phyloP scores from a whole-genome alignment of 2,329 filamentous ascomycete species.

The Keithomyces neogunnii region DNA sequence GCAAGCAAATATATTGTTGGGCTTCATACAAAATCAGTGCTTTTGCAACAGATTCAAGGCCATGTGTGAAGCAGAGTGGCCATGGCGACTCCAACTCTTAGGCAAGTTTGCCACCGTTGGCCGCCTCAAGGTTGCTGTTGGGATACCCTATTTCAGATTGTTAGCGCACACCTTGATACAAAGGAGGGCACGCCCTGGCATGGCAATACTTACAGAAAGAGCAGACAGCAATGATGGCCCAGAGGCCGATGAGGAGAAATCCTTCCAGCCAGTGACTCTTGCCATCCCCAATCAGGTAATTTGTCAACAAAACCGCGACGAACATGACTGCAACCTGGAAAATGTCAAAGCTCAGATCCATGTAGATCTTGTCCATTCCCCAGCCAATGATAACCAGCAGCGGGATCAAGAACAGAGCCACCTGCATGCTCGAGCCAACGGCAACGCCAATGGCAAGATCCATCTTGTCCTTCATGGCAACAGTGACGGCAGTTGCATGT shows the following conservation, averaged over 20 bases:
- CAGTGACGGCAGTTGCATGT: conserved; percentile 72
- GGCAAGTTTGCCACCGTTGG: conserved; percentile 1
- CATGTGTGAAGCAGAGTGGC: neutral
- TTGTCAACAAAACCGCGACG: conserved; percentile 74
- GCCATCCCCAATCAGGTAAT: conserved; percentile 77
- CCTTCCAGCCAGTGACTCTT: conserved; percentile 79
- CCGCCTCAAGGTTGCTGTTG: conserved; percentile 4
- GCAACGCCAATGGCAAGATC: conserved; percentile 74
- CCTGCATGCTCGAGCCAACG: conserved; percentile 73
- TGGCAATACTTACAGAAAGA: conserved; percentile 47
- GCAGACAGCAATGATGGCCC: conserved; percentile 68
- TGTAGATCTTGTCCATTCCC: conserved; percentile 61
- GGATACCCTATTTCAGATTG: conserved; percentile 6
- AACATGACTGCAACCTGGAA: conserved; percentile 86
- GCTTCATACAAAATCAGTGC: no score
- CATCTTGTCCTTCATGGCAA: conserved; percentile 80
- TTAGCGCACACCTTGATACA: neutral
- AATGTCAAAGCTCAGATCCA: conserved; percentile 78
- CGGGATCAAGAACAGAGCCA: conserved; percentile 70
- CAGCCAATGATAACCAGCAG: conserved; percentile 71
- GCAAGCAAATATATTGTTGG: no score
- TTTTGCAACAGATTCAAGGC: neutral
- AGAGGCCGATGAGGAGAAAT: conserved; percentile 65
- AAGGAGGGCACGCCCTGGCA: neutral
- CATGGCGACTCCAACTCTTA: neutral